Conservation (phyloP, 306 rosid genomes). For the Notholithocarpus densiflorus region DNA sequence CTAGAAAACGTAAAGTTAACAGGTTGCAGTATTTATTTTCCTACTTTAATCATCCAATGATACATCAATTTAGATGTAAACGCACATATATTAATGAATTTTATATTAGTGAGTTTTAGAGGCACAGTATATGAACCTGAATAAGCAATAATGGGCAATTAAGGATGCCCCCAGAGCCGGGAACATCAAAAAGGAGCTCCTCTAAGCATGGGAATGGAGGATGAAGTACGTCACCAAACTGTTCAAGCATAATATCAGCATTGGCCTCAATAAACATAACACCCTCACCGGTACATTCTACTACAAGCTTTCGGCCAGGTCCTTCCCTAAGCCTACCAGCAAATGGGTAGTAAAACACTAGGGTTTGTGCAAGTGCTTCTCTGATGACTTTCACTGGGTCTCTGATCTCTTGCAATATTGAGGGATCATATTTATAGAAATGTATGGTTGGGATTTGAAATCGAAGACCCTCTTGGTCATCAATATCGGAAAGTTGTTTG, state of each 20-base stretch:
- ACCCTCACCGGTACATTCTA: background rate
- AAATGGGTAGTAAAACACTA: conserved; percentile 39
- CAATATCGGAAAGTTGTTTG: conserved; percentile 35
- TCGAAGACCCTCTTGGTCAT: conserved; percentile 1
- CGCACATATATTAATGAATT: too few relatives aligned
- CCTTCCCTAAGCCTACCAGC: conserved; percentile 40
- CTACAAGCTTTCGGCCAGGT: conserved; percentile 18
- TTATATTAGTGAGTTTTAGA: too few relatives aligned
- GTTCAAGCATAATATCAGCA: background rate
- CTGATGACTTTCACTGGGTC: conserved; percentile 24
- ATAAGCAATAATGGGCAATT: background rate
- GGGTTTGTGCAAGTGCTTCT: conserved; percentile 20
- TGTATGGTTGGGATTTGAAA: too few relatives aligned
- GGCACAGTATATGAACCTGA: background rate
- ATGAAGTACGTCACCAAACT: background rate
- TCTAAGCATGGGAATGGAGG: background rate
- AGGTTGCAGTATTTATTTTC: too few relatives aligned
- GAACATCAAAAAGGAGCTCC: background rate
- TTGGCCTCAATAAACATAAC: background rate
- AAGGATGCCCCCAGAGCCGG: background rate
- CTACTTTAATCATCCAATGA: too few relatives aligned
- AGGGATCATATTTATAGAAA: too few relatives aligned
- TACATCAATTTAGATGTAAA: too few relatives aligned
- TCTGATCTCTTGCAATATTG: too few relatives aligned
- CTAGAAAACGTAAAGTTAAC: too few relatives aligned